Evolutionary conservation across 495 filamentous ascomycete species (phyloP).

Genomic region (Hypoxylon crocopeplum): DNA sequence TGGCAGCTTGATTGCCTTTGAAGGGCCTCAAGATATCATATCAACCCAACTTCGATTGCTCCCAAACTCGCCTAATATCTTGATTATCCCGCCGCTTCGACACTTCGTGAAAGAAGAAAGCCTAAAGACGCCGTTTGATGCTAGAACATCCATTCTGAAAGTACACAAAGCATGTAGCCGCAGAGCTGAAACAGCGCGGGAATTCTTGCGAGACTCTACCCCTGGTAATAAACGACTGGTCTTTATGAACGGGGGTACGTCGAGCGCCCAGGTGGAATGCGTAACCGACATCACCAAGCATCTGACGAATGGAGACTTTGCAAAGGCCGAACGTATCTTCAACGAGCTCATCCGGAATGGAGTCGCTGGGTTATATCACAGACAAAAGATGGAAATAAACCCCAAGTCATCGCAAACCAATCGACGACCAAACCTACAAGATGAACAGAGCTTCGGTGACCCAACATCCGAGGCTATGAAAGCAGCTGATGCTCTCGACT

Average conservation of each 20-base stretch:
- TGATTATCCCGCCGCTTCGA: constrained; percentile 53
- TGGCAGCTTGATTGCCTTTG: constrained; percentile 60
- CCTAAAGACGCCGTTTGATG: constrained; percentile 37
- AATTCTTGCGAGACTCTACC: constrained; percentile 52
- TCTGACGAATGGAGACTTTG: constrained; percentile 49
- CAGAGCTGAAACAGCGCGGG: constrained; percentile 50
- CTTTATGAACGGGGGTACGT: constrained; percentile 59
- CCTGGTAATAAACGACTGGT: constrained; percentile 52
- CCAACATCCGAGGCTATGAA: constrained; percentile 55
- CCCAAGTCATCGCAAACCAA: not conserved
- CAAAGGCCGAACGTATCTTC: constrained; percentile 52
- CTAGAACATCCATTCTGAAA: constrained; percentile 47
- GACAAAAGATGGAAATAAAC: not conserved
- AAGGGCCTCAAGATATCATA: constrained; percentile 55
- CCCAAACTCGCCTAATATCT: constrained; percentile 55
- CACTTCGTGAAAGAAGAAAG: constrained; percentile 41
- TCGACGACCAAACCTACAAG: constrained; percentile 5
- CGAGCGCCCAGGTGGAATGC: constrained; percentile 52
- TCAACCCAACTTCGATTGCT: constrained; percentile 59
- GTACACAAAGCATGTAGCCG: constrained; percentile 50
- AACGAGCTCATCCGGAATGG: constrained; percentile 52
- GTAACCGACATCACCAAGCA: constrained; percentile 51
- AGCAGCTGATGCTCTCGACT: constrained; percentile 57
- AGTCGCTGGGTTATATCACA: constrained; percentile 41
- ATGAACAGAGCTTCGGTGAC: constrained; percentile 36